Conservation (phyloP, 1,139 yeast species). For the Yamadazyma spencermartinsiae region DNA sequence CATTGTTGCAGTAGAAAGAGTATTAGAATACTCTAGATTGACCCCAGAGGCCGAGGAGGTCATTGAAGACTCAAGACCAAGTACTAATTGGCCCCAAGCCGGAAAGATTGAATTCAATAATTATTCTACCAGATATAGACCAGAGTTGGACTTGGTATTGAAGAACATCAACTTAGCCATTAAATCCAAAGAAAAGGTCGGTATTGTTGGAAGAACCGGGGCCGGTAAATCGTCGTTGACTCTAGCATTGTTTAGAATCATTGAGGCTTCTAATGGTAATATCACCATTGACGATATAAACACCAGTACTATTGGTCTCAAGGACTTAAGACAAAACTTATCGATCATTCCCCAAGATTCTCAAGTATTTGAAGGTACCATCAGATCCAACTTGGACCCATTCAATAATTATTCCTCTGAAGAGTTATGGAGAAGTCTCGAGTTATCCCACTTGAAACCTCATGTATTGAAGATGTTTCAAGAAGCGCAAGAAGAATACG, state of each 20-base stretch:
- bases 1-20: slow-evolving; percentile 95
- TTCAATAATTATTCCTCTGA: slow-evolving; percentile 67
- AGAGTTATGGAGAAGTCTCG: slow-evolving; percentile 82
- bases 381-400: slow-evolving; percentile 89
- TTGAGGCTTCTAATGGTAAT: slow-evolving; percentile 72
- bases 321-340: slow-evolving; percentile 78
- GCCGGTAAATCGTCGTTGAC: slow-evolving; percentile 96
- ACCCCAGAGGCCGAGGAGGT: slow-evolving; percentile 81
- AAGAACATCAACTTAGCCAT: slow-evolving; percentile 68
- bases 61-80: slow-evolving; percentile 70
- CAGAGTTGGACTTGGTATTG: slow-evolving; percentile 79
- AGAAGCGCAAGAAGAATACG: slow-evolving; percentile 29
- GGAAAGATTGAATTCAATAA: slow-evolving; percentile 74
- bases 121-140: slow-evolving; percentile 84
- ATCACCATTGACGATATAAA: slow-evolving; percentile 73
- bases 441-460: slow-evolving; percentile 76
- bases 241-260: slow-evolving; percentile 83
- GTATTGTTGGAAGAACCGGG: slow-evolving; percentile 95
- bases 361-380: slow-evolving; percentile 90
- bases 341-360: slow-evolving; percentile 97
- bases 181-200: slow-evolving; percentile 80
- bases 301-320: slow-evolving; percentile 72
- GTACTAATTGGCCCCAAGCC: slow-evolving; percentile 69
- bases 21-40: slow-evolving; percentile 77
- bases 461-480: slow-evolving; percentile 66